Conservation (phyloP, 257 asterid genomes). For the Plantago elongata region DNA sequence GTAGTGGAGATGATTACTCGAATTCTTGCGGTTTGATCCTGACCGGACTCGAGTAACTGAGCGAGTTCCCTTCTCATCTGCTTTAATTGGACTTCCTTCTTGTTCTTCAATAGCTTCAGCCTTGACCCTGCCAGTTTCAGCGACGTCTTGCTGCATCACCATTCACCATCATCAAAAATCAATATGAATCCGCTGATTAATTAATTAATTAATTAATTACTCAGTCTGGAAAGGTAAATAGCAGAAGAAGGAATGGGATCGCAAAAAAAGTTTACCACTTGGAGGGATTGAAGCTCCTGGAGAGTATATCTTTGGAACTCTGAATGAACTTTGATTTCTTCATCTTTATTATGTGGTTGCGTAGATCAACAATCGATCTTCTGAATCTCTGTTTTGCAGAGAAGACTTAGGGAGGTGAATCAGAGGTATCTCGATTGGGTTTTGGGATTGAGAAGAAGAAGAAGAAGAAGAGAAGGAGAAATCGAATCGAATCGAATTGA, state of each 20-base stretch:
- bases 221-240: background rate
- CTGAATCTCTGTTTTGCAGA: background rate
- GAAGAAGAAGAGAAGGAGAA: background rate
- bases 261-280: conserved; percentile 60
- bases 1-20: conserved; percentile 41
- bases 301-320: conserved; percentile 62
- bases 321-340: conserved; percentile 71
- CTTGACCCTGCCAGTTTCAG: conserved; percentile 68
- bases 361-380: conserved; percentile 12
- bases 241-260: background rate
- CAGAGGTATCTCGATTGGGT: background rate
- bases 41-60: conserved; percentile 73
- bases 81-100: conserved; percentile 69
- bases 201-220: background rate
- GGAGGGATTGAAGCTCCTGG: conserved; percentile 77
- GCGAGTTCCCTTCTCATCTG: conserved; percentile 81
- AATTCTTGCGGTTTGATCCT: conserved; percentile 72
- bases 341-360: conserved; percentile 28
- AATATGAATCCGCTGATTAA: background rate
- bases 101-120: conserved; percentile 74
- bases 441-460: background rate
- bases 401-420: no score
- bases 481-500: background rate
- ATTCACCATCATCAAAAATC: conserved; percentile 1
- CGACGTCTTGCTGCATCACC: conserved; percentile 68